Evolutionary conservation across 2,329 filamentous ascomycete species (phyloP).

Genomic region (Aspergillus intermedius): DNA sequence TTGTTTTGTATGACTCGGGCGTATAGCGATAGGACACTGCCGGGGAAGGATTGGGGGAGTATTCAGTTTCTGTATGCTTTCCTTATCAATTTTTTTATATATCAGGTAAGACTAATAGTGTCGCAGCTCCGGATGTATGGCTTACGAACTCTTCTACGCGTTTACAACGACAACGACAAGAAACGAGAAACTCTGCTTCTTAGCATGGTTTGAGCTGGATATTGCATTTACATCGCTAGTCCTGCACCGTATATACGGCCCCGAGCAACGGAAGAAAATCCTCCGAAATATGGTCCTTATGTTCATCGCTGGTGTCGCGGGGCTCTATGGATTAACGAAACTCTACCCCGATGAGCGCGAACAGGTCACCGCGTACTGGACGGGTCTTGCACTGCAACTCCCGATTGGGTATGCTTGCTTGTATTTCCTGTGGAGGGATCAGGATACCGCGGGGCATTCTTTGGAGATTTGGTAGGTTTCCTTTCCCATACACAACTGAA

Average conservation of each 20-base stretch:
- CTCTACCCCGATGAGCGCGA: conserved; percentile 15
- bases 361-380: conserved; percentile 17
- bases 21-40: conserved; percentile 9
- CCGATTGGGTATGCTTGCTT: conserved; percentile 14
- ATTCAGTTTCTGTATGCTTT: conserved; percentile 6
- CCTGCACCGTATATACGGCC: conserved; percentile 6
- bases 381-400: conserved; percentile 13
- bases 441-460: conserved; percentile 11
- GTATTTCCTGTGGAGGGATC: conserved; percentile 7
- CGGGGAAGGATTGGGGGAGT: conserved; percentile 4
- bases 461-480: conserved; percentile 13
- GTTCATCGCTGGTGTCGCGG: conserved; percentile 2
- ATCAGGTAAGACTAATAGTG: too few relatives aligned
- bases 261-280: neutral
- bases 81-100: neutral
- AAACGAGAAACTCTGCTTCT: conserved; percentile 9
- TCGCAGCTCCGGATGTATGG: conserved; percentile 7
- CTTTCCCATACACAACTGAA: neutral
- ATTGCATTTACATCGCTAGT: conserved; percentile 7
- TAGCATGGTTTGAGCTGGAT: conserved; percentile 14
- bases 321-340: conserved; percentile 1
- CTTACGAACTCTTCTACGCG: conserved; percentile 15
- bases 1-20: conserved; percentile 10
- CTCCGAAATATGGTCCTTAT: conserved; percentile 8
- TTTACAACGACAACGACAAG: conserved; percentile 10